These are phyloP conservation scores for Pleurotus pulmonarius DNA, from an alignment of 768 basidiomycete genomes.

Conservation along the genomic window DNA sequence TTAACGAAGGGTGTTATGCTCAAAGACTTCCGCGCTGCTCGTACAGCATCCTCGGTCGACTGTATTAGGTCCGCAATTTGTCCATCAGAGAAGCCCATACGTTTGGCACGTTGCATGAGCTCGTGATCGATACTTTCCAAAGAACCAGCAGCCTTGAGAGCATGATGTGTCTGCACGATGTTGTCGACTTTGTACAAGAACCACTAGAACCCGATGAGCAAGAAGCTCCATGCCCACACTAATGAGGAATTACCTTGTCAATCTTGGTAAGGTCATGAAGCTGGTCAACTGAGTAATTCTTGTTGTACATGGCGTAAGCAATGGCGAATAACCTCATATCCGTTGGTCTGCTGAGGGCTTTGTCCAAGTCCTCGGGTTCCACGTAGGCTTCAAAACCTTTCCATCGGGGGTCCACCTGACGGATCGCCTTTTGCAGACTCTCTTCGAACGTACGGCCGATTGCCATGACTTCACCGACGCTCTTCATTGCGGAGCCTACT, in stretches of 20 bases:
- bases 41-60: constrained; percentile 73
- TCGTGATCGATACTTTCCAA: constrained; percentile 68
- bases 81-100: constrained; percentile 90
- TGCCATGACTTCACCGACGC: constrained; percentile 99
- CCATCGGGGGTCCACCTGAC: constrained; percentile 96
- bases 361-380: constrained; percentile 81
- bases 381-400: constrained; percentile 96
- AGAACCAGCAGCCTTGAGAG: constrained; percentile 65
- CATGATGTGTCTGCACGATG: constrained; percentile 85
- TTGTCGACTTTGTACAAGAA: constrained; percentile 99
- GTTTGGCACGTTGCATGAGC: constrained; percentile 84
- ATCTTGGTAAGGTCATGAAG: constrained; percentile 96
- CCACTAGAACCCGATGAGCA: constrained; percentile 57
- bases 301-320: constrained; percentile 96
- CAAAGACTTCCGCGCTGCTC: constrained; percentile 80
- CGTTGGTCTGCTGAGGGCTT: constrained; percentile 77
- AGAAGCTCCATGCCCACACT: neutral
- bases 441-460: constrained; percentile 99
- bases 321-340: constrained; percentile 97
- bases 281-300: constrained; percentile 84
- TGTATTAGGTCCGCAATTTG: constrained; percentile 85
- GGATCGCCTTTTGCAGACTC: constrained; percentile 95
- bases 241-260: constrained; percentile 64
- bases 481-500: constrained; percentile 98
- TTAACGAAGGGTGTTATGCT: constrained; percentile 97